phyloP scores from a whole-genome alignment of 2,329 filamentous ascomycete species.

The Colletotrichum cordylinicola region DNA sequence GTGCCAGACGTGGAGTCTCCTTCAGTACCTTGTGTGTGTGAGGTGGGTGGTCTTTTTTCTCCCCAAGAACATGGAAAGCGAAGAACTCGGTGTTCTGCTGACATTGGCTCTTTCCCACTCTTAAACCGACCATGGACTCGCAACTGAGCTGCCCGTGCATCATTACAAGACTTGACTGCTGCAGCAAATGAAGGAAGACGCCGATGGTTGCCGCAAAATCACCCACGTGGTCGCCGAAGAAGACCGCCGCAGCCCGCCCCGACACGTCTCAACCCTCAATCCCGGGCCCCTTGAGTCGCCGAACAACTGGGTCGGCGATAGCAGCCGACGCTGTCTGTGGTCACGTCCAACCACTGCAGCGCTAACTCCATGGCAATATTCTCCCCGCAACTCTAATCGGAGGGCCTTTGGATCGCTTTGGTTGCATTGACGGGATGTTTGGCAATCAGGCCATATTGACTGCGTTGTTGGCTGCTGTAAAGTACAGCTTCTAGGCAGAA shows the following conservation, averaged over 20 bases:
- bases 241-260: not conserved
- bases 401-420: not conserved
- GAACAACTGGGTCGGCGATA: not conserved
- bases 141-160: not conserved
- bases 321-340: not conserved
- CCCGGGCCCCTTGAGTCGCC: not conserved
- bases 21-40: not conserved
- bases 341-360: not conserved
- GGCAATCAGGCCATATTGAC: not conserved
- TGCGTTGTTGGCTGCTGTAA: not conserved
- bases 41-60: not conserved
- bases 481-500: not conserved
- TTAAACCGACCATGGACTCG: not conserved
- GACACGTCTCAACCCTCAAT: not conserved
- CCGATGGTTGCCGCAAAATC: conserved; percentile 6
- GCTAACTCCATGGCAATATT: not conserved
- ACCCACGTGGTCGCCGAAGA: conserved; percentile 5
- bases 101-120: not conserved
- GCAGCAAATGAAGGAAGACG: not conserved
- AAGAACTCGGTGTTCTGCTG: not conserved
- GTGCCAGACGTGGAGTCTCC: not conserved
- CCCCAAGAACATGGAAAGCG: not conserved
- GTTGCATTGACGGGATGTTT: not conserved
- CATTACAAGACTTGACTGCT: not conserved
- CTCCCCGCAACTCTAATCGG: not conserved